Evolutionary conservation across 305 asterid species (phyloP).

Genomic region (Coffea humblotiana): DNA sequence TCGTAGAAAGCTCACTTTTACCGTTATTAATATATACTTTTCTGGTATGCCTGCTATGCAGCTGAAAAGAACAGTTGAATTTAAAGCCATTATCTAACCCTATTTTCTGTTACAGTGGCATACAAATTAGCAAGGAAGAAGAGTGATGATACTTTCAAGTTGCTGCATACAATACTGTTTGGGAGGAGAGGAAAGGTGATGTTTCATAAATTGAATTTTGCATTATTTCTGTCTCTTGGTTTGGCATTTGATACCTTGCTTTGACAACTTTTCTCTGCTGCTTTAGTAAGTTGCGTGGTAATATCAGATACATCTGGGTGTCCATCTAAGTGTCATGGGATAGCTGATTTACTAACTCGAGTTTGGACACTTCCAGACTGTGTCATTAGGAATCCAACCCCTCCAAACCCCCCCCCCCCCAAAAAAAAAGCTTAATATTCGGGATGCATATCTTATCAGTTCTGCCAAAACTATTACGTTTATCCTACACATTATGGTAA

Average conservation of each 20-base stretch:
- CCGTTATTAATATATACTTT: neutral
- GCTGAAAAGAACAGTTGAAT: neutral
- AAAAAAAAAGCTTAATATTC: neutral
- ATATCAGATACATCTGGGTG: neutral
- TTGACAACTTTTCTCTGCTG: neutral
- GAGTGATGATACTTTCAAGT: conserved; percentile 73
- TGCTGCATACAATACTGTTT: conserved; percentile 72
- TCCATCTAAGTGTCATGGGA: neutral
- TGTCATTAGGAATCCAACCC: too few relatives aligned
- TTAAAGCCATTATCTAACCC: neutral
- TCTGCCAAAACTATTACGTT: neutral
- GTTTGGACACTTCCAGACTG: too few relatives aligned
- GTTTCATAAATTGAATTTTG: neutral
- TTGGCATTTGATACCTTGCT: neutral
- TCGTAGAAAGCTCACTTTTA: neutral
- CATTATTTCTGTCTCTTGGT: neutral
- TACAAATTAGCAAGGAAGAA: conserved; percentile 80
- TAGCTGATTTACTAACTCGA: too few relatives aligned
- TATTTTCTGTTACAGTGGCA: conserved; percentile 56
- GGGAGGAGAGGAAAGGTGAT: conserved; percentile 92
- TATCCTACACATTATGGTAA: neutral
- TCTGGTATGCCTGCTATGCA: neutral
- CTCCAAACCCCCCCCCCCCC: too few relatives aligned
- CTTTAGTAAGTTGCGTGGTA: conserved; percentile 11
- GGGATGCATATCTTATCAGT: neutral